phyloP scores from a whole-genome alignment of 768 basidiomycete species.

The Lepiota subincarnata region DNA sequence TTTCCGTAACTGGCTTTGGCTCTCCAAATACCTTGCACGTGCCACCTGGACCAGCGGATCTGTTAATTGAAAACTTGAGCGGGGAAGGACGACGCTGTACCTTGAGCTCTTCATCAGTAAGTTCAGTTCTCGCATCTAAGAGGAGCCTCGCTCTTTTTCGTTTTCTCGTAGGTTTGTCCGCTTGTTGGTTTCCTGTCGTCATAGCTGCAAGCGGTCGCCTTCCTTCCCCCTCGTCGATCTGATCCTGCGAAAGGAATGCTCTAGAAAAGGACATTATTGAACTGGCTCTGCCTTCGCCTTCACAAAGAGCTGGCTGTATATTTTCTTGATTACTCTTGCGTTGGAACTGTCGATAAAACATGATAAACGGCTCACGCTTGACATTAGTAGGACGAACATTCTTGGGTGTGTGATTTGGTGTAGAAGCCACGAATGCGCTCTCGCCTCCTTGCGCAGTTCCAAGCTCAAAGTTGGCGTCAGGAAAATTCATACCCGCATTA shows the following conservation, averaged over 20 bases:
- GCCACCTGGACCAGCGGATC: slow-evolving; percentile 38
- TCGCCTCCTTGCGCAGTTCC: background rate
- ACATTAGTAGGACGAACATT: no score
- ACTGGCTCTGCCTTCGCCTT: slow-evolving; percentile 14
- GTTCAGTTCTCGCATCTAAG: slow-evolving; percentile 70
- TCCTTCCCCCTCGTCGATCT: slow-evolving; percentile 11
- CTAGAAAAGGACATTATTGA: slow-evolving; percentile 35
- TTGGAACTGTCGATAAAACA: background rate
- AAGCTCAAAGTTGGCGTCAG: background rate
- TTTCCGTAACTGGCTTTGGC: slow-evolving; percentile 50
- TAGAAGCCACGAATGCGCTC: background rate
- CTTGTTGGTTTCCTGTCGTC: slow-evolving; percentile 21
- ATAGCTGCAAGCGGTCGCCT: slow-evolving; percentile 27
- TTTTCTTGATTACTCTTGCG: background rate
- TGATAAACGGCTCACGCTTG: background rate
- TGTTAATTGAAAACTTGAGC: background rate
- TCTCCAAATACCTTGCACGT: slow-evolving; percentile 62
- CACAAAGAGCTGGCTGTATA: background rate
- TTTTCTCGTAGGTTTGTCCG: slow-evolving; percentile 21
- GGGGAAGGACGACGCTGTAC: slow-evolving; percentile 27
- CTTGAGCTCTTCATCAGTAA: slow-evolving; percentile 81
- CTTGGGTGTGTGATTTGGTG: background rate
- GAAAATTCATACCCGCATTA: background rate
- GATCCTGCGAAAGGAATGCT: slow-evolving; percentile 38
- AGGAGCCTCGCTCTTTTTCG: slow-evolving; percentile 53